Conservation (phyloP, 2,329 filamentous ascomycete genomes). For the Macroventuria anomochaeta region DNA sequence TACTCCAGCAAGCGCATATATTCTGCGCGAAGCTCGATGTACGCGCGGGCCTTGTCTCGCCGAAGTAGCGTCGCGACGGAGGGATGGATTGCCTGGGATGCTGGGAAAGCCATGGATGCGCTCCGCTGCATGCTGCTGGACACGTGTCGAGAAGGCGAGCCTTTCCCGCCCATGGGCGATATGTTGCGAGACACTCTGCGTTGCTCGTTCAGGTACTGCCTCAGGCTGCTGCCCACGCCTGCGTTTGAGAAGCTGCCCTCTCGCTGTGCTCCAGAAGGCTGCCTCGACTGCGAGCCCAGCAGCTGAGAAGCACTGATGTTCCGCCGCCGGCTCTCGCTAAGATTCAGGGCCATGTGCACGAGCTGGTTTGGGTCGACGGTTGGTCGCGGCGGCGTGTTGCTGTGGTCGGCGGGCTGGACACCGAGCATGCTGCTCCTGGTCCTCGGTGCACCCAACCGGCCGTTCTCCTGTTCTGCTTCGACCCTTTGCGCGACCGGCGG, state of each 20-base stretch:
- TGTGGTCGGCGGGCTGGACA: constrained; percentile 12
- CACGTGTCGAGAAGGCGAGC: constrained; percentile 43
- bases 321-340: constrained; percentile 79
- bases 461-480: constrained; percentile 18
- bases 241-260: constrained; percentile 49
- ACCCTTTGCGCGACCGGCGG: constrained; percentile 5
- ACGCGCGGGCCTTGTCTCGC: constrained; percentile 81
- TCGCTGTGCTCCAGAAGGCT: constrained; percentile 52
- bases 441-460: constrained; percentile 30
- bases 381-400: constrained; percentile 49
- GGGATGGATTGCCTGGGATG: constrained; percentile 64
- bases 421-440: constrained; percentile 21
- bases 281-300: constrained; percentile 57
- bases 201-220: constrained; percentile 75
- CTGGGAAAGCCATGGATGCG: constrained; percentile 33
- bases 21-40: constrained; percentile 85
- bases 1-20: constrained; percentile 81
- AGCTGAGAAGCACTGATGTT: constrained; percentile 65
- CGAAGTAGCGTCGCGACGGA: constrained; percentile 81
- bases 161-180: constrained; percentile 60
- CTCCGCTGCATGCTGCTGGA: constrained; percentile 35
- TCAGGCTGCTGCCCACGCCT: constrained; percentile 64
- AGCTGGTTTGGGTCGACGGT: constrained; percentile 86
- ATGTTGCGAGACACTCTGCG: constrained; percentile 66
- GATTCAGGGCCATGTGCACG: constrained; percentile 86